Percentiles rank a stretch among this genome's conserved stretches.
These are phyloP conservation scores for Pseudofabraea citricarpa DNA, from an alignment of 2,329 filamentous ascomycete genomes.

Conservation along the genomic window DNA sequence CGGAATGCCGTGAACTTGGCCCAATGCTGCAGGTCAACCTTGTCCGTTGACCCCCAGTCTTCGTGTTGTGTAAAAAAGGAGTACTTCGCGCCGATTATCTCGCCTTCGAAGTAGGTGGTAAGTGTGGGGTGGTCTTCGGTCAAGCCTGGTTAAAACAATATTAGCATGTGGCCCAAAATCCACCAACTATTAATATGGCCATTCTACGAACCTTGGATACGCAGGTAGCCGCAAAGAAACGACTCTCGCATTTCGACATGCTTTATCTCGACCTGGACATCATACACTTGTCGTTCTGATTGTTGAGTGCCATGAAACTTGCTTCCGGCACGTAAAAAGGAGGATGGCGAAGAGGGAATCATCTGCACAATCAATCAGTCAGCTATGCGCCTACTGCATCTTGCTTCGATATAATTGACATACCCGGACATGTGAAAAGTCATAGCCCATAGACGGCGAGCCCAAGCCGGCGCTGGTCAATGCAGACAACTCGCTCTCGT, in stretches of 20 bases:
- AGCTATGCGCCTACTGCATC: not conserved
- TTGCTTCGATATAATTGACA: constrained; percentile 16
- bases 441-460: constrained; percentile 44
- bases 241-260: constrained; percentile 93
- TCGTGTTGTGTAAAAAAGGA: constrained; percentile 88
- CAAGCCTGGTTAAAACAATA: constrained; percentile 53
- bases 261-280: constrained; percentile 95
- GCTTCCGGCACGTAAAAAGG: constrained; percentile 80
- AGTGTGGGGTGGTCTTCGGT: constrained; percentile 96
- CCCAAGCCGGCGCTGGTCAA: constrained; percentile 25
- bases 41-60: constrained; percentile 86
- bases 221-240: constrained; percentile 89
- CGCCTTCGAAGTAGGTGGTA: constrained; percentile 96
- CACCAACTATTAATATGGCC: constrained; percentile 6
- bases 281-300: constrained; percentile 88
- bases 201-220: constrained; percentile 71
- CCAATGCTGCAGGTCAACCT: constrained; percentile 92
- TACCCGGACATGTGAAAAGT: constrained; percentile 52
- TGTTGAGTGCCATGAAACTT: constrained; percentile 87
- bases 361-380: constrained; percentile 18
- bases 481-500: constrained; percentile 28
- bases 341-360: constrained; percentile 75
- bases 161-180: constrained; percentile 3
- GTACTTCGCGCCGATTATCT: constrained; percentile 94
- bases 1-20: constrained; percentile 82